Conservation (phyloP, 2,329 filamentous ascomycete genomes). For the Aspergillus ustus region DNA sequence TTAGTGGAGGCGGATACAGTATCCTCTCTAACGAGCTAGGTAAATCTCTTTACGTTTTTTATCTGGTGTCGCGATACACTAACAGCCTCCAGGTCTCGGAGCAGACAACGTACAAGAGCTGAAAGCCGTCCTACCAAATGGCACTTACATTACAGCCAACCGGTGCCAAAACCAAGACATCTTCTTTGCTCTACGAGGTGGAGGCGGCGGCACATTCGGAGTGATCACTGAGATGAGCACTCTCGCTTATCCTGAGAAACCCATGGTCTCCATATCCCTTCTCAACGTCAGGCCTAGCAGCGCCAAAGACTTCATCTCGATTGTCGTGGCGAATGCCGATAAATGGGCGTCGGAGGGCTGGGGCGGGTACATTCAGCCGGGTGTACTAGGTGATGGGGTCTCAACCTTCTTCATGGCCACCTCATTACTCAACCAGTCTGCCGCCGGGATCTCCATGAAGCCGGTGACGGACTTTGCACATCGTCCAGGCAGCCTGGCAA, state of each 20-base stretch:
- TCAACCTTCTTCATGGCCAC: constrained; percentile 18
- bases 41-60: neutral
- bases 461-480: constrained; percentile 14
- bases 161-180: constrained; percentile 25
- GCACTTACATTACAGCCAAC: constrained; percentile 21
- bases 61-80: neutral
- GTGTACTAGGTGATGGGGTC: neutral
- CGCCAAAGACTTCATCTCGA: constrained; percentile 8
- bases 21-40: constrained; percentile 24
- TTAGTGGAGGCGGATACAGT: constrained; percentile 23
- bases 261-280: constrained; percentile 9
- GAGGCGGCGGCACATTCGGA: constrained; percentile 22
- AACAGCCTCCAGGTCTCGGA: constrained; percentile 15
- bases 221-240: constrained; percentile 25
- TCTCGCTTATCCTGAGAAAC: constrained; percentile 21
- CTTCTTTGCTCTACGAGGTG: constrained; percentile 25
- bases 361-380: constrained; percentile 22
- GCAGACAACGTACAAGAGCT: constrained; percentile 24
- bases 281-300: neutral
- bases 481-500: neutral
- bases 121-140: constrained; percentile 21
- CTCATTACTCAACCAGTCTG: constrained; percentile 18
- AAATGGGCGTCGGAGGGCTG: constrained; percentile 27
- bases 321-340: constrained; percentile 21
- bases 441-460: constrained; percentile 17